Conservation (phyloP, 768 basidiomycete species). For the Macrolepiota fuliginosa region DNA sequence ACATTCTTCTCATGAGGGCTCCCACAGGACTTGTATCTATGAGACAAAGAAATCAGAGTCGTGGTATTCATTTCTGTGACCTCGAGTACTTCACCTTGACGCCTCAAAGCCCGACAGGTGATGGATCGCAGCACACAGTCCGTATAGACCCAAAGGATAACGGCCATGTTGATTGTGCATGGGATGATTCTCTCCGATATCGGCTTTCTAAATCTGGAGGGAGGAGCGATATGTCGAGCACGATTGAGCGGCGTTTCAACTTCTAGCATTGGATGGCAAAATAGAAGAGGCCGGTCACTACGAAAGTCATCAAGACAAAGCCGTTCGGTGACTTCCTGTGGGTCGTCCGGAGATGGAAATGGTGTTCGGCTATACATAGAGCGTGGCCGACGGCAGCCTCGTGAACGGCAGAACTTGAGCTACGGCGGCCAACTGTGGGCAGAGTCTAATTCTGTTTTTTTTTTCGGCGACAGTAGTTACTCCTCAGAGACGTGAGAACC, state of each 20-base stretch:
- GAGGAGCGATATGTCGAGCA: neutral
- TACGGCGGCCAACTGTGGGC: neutral
- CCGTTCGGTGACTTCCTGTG: neutral
- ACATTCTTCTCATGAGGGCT: neutral
- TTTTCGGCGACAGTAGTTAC: neutral
- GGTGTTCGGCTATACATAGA: neutral
- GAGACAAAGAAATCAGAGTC: neutral
- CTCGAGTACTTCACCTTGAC: neutral
- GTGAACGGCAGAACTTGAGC: neutral
- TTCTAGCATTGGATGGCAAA: neutral
- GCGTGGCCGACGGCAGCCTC: neutral
- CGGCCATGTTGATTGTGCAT: neutral
- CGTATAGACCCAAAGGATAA: neutral
- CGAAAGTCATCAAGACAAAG: neutral
- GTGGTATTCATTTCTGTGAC: neutral
- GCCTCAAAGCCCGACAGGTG: neutral
- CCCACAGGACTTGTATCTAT: neutral
- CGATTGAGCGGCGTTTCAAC: neutral
- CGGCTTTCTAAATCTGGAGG: conserved; percentile 5
- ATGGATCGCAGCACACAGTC: neutral
- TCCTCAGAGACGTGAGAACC: conserved; percentile 1
- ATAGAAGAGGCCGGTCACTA: neutral
- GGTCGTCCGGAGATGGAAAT: neutral
- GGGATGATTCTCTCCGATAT: conserved; percentile 9
- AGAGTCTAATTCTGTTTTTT: conserved; percentile 1